Evolutionary conservation across 768 basidiomycete genomes (phyloP), one percentile per base, ranked within the genome.

Genomic region (Tricholoma furcatifolium): DNA sequence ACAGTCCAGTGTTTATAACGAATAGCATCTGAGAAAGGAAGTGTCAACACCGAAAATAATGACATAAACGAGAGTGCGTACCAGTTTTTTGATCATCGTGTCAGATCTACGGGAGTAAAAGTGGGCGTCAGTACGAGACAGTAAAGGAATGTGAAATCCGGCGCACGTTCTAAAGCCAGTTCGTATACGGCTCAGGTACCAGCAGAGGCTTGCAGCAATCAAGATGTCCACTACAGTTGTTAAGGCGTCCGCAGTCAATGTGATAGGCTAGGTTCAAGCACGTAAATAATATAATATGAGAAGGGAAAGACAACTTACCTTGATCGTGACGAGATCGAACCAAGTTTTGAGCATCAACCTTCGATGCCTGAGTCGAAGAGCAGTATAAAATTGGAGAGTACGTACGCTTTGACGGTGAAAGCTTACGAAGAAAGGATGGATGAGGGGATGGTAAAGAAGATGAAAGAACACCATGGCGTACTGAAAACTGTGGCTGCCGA

Each of bases 1-100:
- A 61, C 60, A 53, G 43, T 36, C 59, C 59, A 39, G 61, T 62
- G 38, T 62, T 60, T 31, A 65, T 59, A 20, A 62, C 43, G 46
- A 62, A 62, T 30, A 65, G 18, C 18, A 62, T 58, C 61, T 65
- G 7, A 15, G 20, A n/a, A 23, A 39, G 10, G 18, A 1, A 30
- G 47, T 47, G 47, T 50, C 17, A 20, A 39, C 20, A 24, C 20
- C 24, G 20, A 11, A 18, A 8, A 27, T 31, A 21, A 21, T 20
- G 27, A 6, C 36, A 11, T 24, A 30, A 32, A 45, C 20, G 21
- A 34, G 27, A 35, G 11, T 20, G 38, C 6, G 50, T 56, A 63
- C 60, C 39, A 63, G 34, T 56, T 43, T 57, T 43, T 57, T 64
- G 31, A 65, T 60, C 21, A 61, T 58, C 8, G 58, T 54, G 34